Evolutionary conservation across 148 eudicot genomes (phyloP), one percentile per base, ranked within the genome.

Genomic region (Amaranthus hypochondriacus): DNA sequence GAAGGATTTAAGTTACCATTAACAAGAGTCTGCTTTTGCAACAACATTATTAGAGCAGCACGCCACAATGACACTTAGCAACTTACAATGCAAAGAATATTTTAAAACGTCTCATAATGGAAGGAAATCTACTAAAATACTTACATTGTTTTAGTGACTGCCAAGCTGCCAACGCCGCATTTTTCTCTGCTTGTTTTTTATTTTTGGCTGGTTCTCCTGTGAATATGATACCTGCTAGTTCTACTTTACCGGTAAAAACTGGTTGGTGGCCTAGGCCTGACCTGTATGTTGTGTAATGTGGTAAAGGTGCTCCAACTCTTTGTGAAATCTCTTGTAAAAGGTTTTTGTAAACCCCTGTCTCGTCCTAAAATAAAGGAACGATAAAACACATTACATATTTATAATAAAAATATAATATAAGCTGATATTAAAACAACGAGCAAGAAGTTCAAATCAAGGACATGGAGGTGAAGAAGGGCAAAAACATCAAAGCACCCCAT

Each of bases 121-220:
- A 62, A 71, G 58, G 3, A 18, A 64, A 43, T 9, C 18, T 77
- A 9, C 51, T 74, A 70, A 51, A 61, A 55, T 69, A 82, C 91
- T 86, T 80, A 87, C 94, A 66, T 81, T 86, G 87, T 81, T 87
- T 87, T 42, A 89, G 84, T 54, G 86, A 88, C 54, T 84, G 83
- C 96, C 96, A 90, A 21, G 96, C 90, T 69, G 96, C 85, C 89
- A 90, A 73, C 62, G 96, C 96, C 47, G 96, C 92, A 80, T 87
- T 86, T 73, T 90, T 90, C 78, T 90, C 95, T 8, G 95, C 95
- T 75, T 90, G 95, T 62, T 87, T 90, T 69, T 90, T 90, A 78
- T 86, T 90, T 86, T 90, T 90, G 65, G 95, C 95, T 15, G 83
- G 81, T 75, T 88, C 91, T 15, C 96, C 96, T 12, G 89, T 85